Evolutionary conservation across 2,329 filamentous ascomycete species (phyloP).

Genomic region (Chaetomiaceae sp.): DNA sequence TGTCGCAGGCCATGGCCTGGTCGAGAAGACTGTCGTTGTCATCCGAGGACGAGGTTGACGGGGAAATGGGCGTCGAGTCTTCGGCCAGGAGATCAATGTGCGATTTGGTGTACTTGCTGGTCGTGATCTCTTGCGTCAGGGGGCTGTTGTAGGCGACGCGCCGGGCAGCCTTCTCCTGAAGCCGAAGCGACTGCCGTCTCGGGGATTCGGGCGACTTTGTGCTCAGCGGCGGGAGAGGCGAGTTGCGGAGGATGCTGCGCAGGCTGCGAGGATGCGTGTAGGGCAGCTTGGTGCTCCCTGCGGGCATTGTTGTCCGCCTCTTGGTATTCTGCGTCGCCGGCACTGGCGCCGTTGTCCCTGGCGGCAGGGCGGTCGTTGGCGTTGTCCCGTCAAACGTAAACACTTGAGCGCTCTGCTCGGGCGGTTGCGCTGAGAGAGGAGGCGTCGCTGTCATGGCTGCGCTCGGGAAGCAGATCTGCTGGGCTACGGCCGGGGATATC

Average conservation of each 20-base stretch:
- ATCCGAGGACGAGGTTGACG: constrained; percentile 33
- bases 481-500: constrained; percentile 42
- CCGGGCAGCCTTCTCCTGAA: constrained; percentile 51
- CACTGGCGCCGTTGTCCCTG: constrained; percentile 15
- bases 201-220: constrained; percentile 50
- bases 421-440: constrained; percentile 50
- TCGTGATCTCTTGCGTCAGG: constrained; percentile 59
- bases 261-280: constrained; percentile 56
- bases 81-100: constrained; percentile 60
- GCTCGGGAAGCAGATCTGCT: constrained; percentile 48
- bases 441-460: constrained; percentile 56
- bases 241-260: constrained; percentile 63
- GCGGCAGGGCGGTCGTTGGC: constrained; percentile 1
- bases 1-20: constrained; percentile 45
- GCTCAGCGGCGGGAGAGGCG: constrained; percentile 53
- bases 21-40: constrained; percentile 44
- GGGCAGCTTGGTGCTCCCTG: constrained; percentile 38
- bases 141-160: constrained; percentile 60
- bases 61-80: constrained; percentile 49
- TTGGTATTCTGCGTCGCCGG: constrained; percentile 36
- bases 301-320: constrained; percentile 35
- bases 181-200: constrained; percentile 48
- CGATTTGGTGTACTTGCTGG: constrained; percentile 57
- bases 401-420: constrained; percentile 40
- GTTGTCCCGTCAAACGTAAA: constrained; percentile 40